Evolutionary conservation across 2,329 filamentous ascomycete species (phyloP), one percentile per base, ranked within the genome.

Genomic region (Westerdykella ornata): DNA sequence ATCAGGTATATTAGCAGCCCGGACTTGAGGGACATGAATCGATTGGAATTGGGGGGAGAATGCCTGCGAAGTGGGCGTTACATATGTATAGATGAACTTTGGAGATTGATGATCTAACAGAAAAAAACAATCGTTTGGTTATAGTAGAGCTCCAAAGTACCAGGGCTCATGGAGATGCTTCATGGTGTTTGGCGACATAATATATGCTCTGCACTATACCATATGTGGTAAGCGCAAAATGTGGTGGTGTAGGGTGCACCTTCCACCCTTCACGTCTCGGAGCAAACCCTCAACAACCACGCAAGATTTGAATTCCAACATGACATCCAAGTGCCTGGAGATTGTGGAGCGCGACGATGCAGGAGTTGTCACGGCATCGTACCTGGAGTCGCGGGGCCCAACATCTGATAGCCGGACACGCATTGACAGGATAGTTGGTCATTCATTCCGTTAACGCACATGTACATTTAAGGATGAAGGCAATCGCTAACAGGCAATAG

Each of bases 311-410:
- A 14, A 17, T 17, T 18, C 13, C 34, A 18, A 18, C 14, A 36
- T 36, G 34, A 8, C 18, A n/a, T n/a, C n/a, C n/a, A n/a, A n/a
- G n/a, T 18, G 14, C 28, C 41, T 54, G 29, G 49, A 54, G 36
- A 50, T 66, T n/a, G 39, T 52, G 14, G 70, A 74, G 54, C 62
- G 53, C 33, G 73, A 79, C 52, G 73, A 77, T 42, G 70, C 73
- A 15, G 74, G 74, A 17, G 68, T 67, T 44, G 56, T 72, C 11
- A 68, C 63, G 3, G 66, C 69, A 5, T 74, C 72, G 1, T 79
- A 77, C 47, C 54, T 77, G 40, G 68, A 17, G 16, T 7, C 30
- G 30, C 16, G 30, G 30, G n/a, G 11, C 30, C 30, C n/a, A n/a
- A 33, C n/a, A 13, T 13, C n/a, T 7, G n/a, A 33, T 17, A 15